Conservation (phyloP, 768 basidiomycete species). For the Collybiopsis confluens region DNA sequence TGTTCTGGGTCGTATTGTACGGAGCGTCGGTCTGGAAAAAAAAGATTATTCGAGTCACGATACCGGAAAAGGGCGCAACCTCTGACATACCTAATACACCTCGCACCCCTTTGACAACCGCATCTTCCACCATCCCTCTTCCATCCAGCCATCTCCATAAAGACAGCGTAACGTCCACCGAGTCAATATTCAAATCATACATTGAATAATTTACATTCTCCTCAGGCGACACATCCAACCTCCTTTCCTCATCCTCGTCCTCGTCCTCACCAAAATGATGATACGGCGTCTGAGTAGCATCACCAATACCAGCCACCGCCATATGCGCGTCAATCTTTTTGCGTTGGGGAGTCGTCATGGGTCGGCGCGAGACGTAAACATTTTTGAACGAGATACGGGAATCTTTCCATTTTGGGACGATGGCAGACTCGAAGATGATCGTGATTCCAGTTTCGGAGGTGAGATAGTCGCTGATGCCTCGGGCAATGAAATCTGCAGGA, state of each 20-base stretch:
- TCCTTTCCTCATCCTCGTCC: slow-evolving; percentile 20
- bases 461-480: slow-evolving; percentile 86
- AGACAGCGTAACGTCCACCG: slow-evolving; percentile 92
- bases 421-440: slow-evolving; percentile 95
- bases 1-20: slow-evolving; percentile 84
- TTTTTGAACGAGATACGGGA: slow-evolving; percentile 96
- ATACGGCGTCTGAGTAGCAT: slow-evolving; percentile 71
- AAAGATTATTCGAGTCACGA: background rate
- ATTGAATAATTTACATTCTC: slow-evolving; percentile 77
- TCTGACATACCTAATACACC: slow-evolving; percentile 75
- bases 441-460: slow-evolving; percentile 92
- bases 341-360: slow-evolving; percentile 25
- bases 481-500: slow-evolving; percentile 72
- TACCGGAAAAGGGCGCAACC: background rate
- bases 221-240: slow-evolving; percentile 23
- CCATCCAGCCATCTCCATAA: slow-evolving; percentile 93
- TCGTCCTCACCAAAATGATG: slow-evolving; percentile 64
- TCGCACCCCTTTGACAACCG: slow-evolving; percentile 89
- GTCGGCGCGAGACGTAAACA: slow-evolving; percentile 87
- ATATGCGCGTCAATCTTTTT: slow-evolving; percentile 36
- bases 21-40: slow-evolving; percentile 65
- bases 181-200: slow-evolving; percentile 92
- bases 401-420: slow-evolving; percentile 97
- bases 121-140: slow-evolving; percentile 88
- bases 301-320: slow-evolving; percentile 69